Evolutionary conservation across 2,329 filamentous ascomycete species (phyloP).

Genomic region (Blumeria hordei): DNA sequence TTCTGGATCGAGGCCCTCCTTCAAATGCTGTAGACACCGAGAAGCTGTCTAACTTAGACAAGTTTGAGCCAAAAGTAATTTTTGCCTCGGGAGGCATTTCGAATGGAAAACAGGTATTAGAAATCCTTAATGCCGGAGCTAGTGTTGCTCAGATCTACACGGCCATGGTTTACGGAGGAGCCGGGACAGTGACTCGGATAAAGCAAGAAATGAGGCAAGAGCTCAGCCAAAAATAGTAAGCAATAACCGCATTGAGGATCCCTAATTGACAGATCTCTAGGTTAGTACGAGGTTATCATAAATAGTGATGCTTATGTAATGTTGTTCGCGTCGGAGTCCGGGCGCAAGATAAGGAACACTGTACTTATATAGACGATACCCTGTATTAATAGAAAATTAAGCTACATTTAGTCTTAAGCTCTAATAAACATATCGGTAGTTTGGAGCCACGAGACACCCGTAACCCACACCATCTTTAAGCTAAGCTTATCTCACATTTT

Average conservation of each 20-base stretch:
- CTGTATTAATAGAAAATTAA: too few relatives aligned
- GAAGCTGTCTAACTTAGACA: neutral
- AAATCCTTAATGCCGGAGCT: constrained; percentile 69
- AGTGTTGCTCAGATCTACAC: constrained; percentile 87
- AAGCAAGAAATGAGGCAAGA: constrained; percentile 33
- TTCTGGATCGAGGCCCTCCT: constrained; percentile 30
- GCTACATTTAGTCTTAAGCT: too few relatives aligned
- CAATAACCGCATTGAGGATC: neutral
- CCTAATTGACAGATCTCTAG: too few relatives aligned
- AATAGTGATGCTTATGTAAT: too few relatives aligned
- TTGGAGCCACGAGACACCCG: too few relatives aligned
- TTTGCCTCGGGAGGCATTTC: constrained; percentile 90
- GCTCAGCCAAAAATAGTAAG: constrained; percentile 19
- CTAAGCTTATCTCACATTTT: too few relatives aligned
- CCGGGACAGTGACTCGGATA: constrained; percentile 40
- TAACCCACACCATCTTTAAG: too few relatives aligned
- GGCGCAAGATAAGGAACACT: too few relatives aligned
- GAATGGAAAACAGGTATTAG: constrained; percentile 59
- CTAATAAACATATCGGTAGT: too few relatives aligned
- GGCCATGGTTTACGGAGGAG: constrained; percentile 35
- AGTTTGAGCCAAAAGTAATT: constrained; percentile 40
- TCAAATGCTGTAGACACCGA: neutral
- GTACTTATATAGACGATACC: too few relatives aligned
- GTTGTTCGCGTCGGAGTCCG: too few relatives aligned
- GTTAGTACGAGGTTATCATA: too few relatives aligned